A percentile compares a stretch with the other conserved stretches of the same genome.
Conservation (phyloP, 768 basidiomycete genomes). For the Krasilnikovozyma curviuscula region DNA sequence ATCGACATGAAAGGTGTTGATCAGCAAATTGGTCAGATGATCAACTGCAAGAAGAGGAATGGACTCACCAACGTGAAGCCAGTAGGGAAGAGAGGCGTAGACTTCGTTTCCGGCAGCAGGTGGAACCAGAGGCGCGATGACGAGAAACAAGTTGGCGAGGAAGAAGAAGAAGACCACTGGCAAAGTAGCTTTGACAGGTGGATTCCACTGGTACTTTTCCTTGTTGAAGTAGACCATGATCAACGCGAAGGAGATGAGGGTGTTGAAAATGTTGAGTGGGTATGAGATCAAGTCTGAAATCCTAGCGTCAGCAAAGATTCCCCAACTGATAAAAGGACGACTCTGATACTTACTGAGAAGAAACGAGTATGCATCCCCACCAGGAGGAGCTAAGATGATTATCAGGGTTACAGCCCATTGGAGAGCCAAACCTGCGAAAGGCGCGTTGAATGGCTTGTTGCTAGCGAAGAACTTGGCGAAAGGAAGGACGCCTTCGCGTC, state of each 20-base stretch:
- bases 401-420: constrained; percentile 16
- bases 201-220: constrained; percentile 9
- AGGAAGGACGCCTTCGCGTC: constrained; percentile 20
- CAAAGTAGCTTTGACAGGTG: constrained; percentile 12
- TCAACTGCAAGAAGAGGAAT: too few relatives aligned
- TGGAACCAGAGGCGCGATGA: constrained; percentile 16
- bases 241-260: constrained; percentile 14
- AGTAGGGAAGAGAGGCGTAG: constrained; percentile 4
- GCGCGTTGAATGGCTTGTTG: constrained; percentile 20
- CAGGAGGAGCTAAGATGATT: constrained; percentile 16
- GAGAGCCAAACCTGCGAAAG: constrained; percentile 15
- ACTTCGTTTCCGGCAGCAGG: constrained; percentile 7
- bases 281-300: constrained; percentile 15
- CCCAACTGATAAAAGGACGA: too few relatives aligned
- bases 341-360: constrained; percentile 12
- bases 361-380: constrained; percentile 18
- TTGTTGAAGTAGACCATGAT: constrained; percentile 11
- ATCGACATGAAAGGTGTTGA: too few relatives aligned
- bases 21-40: too few relatives aligned
- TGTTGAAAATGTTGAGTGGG: constrained; percentile 18
- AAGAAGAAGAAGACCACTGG: constrained; percentile 17
- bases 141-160: constrained; percentile 18
- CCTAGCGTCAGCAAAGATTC: neutral
- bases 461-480: constrained; percentile 18
- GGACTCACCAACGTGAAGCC: constrained; percentile 1